Evolutionary conservation across 257 asterid species (phyloP), one percentile per base, ranked within the genome.

Genomic region (Solanum appendiculatum): DNA sequence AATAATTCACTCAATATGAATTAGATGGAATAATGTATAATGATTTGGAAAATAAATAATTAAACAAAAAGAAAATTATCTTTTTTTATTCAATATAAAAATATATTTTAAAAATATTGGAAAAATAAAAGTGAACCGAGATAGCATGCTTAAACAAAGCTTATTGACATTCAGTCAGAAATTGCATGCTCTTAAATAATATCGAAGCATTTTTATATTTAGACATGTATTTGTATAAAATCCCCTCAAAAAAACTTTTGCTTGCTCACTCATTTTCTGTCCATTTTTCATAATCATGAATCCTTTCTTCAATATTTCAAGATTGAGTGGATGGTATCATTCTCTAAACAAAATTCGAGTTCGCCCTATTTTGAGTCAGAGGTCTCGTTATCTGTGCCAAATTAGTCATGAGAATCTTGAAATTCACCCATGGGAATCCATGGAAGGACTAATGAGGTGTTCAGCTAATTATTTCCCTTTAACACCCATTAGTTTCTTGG

Each of bases 401-500:
- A 42, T 78, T 78, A 44, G 7, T 25, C 3, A 66, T 46, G 27
- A 78, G 23, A 51, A 51, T 51, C 0, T 51, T 20, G 58, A 51
- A 44, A 78, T 64, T 44, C 84, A 78, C 9, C 40, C 84, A 78
- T 44, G 84, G 84, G 10, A 78, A 15, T 78, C 64, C 4, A 78
- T 7, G 56, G 84, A 78, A 40, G 84, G 84, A 2, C 39, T 16
- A 78, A 42, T 27, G 64, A 44, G 88, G 9, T 86, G 90, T 77
- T 85, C 91, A 6, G 91, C 91, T 6, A 91, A 89, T 86, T 84
- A 87, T 72, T 87, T 86, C 72, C 92, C 92, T 66, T 51, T 89
- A 85, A 44, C 92, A 9, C 92, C 92, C 14, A 87, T 91, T 40
- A 91, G 91, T 83, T 91, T 91, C 77, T 83, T 91, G 88, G 90